Percentiles rank a stretch among this genome's conserved stretches.
Evolutionary conservation across 2,329 filamentous ascomycete genomes (phyloP).

Genomic region (Daldinia sp.): DNA sequence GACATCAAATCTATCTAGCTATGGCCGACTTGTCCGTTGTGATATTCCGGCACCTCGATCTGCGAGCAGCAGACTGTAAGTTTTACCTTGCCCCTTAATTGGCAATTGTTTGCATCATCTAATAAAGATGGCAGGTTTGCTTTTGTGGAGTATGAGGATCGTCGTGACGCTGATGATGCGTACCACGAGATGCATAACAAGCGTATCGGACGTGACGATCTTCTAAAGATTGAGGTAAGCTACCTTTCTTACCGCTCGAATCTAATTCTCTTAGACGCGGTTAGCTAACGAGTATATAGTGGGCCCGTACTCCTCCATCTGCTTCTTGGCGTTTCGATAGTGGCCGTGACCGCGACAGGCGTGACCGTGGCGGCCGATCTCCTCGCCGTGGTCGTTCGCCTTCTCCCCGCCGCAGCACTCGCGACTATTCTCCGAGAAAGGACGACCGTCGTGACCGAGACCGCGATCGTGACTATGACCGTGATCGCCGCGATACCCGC

Average conservation of each 20-base stretch:
- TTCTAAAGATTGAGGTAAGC: conserved; percentile 94
- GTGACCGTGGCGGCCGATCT: conserved; percentile 67
- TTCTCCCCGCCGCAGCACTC: conserved; percentile 79
- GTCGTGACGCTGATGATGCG: conserved; percentile 97
- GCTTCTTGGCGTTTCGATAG: conserved; percentile 99
- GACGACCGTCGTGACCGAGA: conserved; percentile 85
- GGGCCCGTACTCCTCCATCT: conserved; percentile 97
- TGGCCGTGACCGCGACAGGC: conserved; percentile 78
- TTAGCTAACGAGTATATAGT: conserved; percentile 66
- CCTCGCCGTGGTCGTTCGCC: conserved; percentile 79
- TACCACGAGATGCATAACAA: conserved; percentile 99
- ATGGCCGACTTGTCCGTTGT: conserved; percentile 96
- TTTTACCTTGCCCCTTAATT: conserved; percentile 47
- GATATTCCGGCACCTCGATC: conserved; percentile 97
- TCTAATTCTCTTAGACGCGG: conserved; percentile 17
- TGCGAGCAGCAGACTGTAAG: conserved; percentile 94
- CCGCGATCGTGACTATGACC: conserved; percentile 68
- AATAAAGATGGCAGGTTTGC: conserved; percentile 74
- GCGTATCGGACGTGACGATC: conserved; percentile 93
- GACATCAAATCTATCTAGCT: conserved; percentile 70
- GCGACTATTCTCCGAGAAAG: conserved; percentile 88
- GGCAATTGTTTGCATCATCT: conserved; percentile 13
- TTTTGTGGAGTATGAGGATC: conserved; percentile 99
- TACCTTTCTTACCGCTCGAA: not conserved
- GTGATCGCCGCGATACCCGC: conserved; percentile 66